phyloP scores from a whole-genome alignment of 225 moss, liverwort and hornwort species.

The Climacium dendroides region DNA sequence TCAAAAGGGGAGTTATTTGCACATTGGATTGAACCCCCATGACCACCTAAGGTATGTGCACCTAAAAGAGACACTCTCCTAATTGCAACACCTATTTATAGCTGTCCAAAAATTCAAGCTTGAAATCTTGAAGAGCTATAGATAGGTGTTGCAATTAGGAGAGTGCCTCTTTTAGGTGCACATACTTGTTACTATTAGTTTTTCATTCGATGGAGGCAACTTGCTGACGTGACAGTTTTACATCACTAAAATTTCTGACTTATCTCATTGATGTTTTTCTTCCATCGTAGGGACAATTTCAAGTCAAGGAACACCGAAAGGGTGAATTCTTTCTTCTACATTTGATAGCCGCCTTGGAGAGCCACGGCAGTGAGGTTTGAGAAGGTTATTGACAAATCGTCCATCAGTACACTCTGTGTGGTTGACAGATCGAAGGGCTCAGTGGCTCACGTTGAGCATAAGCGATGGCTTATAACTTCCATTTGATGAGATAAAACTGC shows the following conservation, averaged over 20 bases:
- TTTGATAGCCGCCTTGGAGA: neutral
- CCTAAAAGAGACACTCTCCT: too few species aligned
- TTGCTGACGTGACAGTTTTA: neutral
- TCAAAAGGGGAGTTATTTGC: neutral
- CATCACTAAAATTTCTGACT: neutral
- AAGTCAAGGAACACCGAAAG: neutral
- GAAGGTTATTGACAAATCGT: neutral
- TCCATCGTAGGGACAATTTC: neutral
- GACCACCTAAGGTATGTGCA: too few species aligned
- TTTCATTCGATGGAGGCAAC: neutral
- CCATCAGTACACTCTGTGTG: neutral
- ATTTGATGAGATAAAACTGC: neutral
- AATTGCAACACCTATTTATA: too few species aligned
- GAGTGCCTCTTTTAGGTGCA: too few species aligned
- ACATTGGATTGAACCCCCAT: neutral
- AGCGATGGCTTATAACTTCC: neutral
- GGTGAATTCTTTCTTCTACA: neutral
- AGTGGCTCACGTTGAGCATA: neutral
- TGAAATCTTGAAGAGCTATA: too few species aligned
- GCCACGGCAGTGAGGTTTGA: neutral
- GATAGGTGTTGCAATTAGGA: too few species aligned
- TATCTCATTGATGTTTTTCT: neutral
- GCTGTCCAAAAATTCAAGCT: too few species aligned
- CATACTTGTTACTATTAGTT: too few species aligned
- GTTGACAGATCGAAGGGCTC: neutral